Percentiles rank a stretch among this genome's conserved stretches.
phyloP scores from a whole-genome alignment of 805 yeast genomes.

The Candida sphagnicola region DNA sequence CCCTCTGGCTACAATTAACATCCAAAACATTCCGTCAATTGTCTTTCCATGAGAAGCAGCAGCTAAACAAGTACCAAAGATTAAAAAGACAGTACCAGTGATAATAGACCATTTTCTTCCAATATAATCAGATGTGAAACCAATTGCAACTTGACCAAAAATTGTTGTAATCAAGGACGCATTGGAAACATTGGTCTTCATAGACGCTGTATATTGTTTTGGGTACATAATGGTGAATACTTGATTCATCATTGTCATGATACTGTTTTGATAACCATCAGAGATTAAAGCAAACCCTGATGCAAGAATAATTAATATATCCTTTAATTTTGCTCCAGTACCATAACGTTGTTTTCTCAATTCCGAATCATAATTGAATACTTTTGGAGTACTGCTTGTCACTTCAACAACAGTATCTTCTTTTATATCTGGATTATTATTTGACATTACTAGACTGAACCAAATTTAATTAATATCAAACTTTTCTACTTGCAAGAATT shows the following conservation, averaged over 20 bases:
- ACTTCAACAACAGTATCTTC: slow-evolving; percentile 1
- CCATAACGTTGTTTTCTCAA: slow-evolving; percentile 25
- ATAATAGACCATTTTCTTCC: slow-evolving; percentile 73
- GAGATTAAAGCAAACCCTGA: slow-evolving; percentile 74
- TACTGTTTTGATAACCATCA: slow-evolving; percentile 74
- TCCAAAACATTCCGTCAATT: slow-evolving; percentile 70
- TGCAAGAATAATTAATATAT: slow-evolving; percentile 48
- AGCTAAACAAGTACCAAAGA: slow-evolving; percentile 61
- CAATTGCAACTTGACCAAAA: slow-evolving; percentile 65
- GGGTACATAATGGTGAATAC: slow-evolving; percentile 50
- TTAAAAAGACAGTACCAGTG: slow-evolving; percentile 56
- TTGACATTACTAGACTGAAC: too few species aligned
- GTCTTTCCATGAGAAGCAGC: slow-evolving; percentile 65
- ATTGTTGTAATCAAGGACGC: slow-evolving; percentile 67
- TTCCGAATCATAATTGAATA: slow-evolving; percentile 29
- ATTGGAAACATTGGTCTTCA: slow-evolving; percentile 66
- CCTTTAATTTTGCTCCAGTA: slow-evolving; percentile 22
- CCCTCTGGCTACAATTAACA: slow-evolving; percentile 69
- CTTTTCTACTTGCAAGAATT: too few species aligned
- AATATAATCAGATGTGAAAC: slow-evolving; percentile 59
- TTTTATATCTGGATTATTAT: slow-evolving; percentile 1
- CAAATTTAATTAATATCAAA: too few species aligned
- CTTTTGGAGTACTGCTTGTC: slow-evolving; percentile 6
- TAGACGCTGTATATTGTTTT: slow-evolving; percentile 34
- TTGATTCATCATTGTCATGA: slow-evolving; percentile 66